Evolutionary conservation across 441 rosid genomes (phyloP).

Genomic region (Aleurites moluccanus): DNA sequence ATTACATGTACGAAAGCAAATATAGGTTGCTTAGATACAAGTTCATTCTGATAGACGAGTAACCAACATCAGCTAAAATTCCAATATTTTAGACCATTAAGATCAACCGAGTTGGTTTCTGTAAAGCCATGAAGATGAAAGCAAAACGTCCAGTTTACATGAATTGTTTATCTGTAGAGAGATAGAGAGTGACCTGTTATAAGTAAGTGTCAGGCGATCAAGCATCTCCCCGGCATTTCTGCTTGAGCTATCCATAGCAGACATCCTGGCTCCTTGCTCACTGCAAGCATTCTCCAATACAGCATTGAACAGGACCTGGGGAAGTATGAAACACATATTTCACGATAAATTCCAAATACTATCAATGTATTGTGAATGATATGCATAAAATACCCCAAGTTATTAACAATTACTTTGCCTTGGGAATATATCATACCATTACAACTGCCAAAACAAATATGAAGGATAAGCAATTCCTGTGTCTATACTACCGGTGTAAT

Average conservation of each 20-base stretch:
- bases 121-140: neutral
- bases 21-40: neutral
- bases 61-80: neutral
- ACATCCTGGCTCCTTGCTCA: slow-evolving; percentile 97
- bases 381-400: neutral
- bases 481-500: no score
- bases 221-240: slow-evolving; percentile 99
- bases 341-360: slow-evolving; percentile 4
- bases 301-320: slow-evolving; percentile 79
- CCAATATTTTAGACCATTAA: neutral
- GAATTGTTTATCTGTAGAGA: neutral
- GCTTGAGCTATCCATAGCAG: slow-evolving; percentile 99
- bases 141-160: neutral
- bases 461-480: neutral
- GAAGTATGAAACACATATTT: slow-evolving; percentile 5
- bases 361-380: neutral
- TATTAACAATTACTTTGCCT: neutral
- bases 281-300: slow-evolving; percentile 93
- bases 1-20: neutral
- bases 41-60: neutral
- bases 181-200: slow-evolving; percentile 60
- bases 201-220: slow-evolving; percentile 85
- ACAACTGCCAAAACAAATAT: neutral
- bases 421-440: neutral
- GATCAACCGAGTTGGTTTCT: slow-evolving; percentile 10